These are phyloP conservation scores for Isochrysis galbana DNA, from an alignment of 78 protist genomes.

Conservation along the genomic window DNA sequence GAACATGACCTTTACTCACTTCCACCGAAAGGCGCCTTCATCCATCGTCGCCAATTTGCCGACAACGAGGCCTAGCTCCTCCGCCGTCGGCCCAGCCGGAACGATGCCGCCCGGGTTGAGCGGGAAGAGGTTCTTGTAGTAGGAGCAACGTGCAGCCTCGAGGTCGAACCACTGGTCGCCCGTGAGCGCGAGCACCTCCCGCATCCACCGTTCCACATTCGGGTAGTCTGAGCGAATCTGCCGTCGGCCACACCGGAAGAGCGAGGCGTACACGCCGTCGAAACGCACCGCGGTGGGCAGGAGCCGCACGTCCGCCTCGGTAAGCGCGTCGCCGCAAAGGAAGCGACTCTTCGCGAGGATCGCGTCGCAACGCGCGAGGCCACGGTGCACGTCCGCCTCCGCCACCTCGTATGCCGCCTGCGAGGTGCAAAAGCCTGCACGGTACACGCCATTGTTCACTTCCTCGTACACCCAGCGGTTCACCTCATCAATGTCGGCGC, in stretches of 20 bases:
- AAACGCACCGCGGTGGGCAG: conserved; percentile 80
- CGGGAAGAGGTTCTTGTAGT: not conserved
- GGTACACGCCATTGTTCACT: conserved; percentile 88
- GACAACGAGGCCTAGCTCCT: not conserved
- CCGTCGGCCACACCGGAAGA: conserved; percentile 71
- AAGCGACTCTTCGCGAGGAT: conserved; percentile 44
- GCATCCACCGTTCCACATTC: conserved; percentile 50
- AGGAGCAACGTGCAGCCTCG: not conserved
- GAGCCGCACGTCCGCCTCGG: conserved; percentile 85
- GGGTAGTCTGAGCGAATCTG: conserved; percentile 72
- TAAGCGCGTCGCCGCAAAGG: conserved; percentile 61
- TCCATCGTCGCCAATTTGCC: not conserved
- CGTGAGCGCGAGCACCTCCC: conserved; percentile 64
- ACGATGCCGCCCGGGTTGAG: not conserved
- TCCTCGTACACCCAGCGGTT: conserved; percentile 59
- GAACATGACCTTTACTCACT: too few species aligned
- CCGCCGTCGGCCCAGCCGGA: not conserved
- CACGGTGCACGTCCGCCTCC: conserved; percentile 53
- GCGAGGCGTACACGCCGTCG: conserved; percentile 75
- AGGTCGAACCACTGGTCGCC: not conserved
- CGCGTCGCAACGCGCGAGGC: conserved; percentile 72
- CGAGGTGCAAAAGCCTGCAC: conserved; percentile 72
- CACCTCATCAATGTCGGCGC: conserved; percentile 59
- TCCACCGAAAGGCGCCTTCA: not conserved
- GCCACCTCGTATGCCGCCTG: conserved; percentile 68